A percentile compares a stretch with the other conserved stretches of the same genome.
phyloP scores from a whole-genome alignment of 2,329 filamentous ascomycete species.

The Aspergillus costaricaensis region DNA sequence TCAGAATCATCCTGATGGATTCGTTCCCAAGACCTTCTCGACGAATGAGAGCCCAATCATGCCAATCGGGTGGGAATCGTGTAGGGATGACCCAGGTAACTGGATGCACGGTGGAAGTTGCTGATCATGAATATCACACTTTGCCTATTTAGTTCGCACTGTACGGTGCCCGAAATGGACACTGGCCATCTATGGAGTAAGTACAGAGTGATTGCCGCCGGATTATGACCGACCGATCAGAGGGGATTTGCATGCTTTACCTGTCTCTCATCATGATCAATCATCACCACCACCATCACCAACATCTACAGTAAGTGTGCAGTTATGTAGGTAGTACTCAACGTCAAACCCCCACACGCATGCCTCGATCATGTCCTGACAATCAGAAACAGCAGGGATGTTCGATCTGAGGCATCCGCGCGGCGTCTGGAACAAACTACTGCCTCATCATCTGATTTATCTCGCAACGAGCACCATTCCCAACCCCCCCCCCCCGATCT shows the following conservation, averaged over 20 bases:
- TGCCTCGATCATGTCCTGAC: neutral
- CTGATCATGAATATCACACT: slow-evolving; percentile 20
- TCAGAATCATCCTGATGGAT: slow-evolving; percentile 1
- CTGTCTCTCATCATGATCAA: too few relatives aligned
- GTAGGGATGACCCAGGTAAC: slow-evolving; percentile 22
- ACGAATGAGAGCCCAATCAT: neutral
- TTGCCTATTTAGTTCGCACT: neutral
- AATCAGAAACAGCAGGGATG: slow-evolving; percentile 4
- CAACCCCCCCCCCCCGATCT: neutral
- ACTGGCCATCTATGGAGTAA: neutral
- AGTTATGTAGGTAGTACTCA: neutral
- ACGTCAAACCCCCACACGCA: slow-evolving; percentile 11
- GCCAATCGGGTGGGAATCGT: neutral
- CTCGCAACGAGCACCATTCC: neutral
- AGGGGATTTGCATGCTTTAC: too few relatives aligned
- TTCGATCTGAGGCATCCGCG: neutral
- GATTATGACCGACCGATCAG: too few relatives aligned
- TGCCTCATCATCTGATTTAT: neutral
- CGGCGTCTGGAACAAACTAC: neutral
- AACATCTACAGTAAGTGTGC: too few relatives aligned
- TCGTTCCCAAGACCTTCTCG: neutral
- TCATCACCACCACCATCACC: too few relatives aligned
- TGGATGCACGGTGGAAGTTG: slow-evolving; percentile 15
- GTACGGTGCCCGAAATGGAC: neutral
- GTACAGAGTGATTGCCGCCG: too few relatives aligned